Percentiles rank a stretch among this genome's conserved stretches.
Conservation (phyloP, 345 rosid species). For the Lepidium sativum region DNA sequence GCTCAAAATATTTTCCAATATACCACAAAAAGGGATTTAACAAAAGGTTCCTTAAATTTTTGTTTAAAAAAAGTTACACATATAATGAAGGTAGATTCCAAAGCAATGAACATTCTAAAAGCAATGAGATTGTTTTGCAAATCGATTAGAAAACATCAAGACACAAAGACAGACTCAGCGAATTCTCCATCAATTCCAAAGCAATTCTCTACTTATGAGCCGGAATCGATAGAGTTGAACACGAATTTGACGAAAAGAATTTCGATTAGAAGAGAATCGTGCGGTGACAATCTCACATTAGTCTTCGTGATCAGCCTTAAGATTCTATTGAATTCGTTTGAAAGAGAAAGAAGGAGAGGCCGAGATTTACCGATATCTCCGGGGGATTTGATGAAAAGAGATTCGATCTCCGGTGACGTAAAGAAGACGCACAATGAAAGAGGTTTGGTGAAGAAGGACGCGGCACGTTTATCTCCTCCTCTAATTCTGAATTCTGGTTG, state of each 20-base stretch:
- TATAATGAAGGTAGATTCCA: too few species aligned
- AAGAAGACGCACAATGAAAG: not conserved
- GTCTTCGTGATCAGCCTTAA: not conserved
- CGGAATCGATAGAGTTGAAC: not conserved
- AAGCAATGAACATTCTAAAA: too few species aligned
- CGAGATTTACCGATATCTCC: not conserved
- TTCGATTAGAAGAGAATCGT: not conserved
- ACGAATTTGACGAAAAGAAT: not conserved
- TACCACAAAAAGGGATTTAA: not conserved
- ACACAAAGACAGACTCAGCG: not conserved
- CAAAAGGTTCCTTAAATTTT: not conserved
- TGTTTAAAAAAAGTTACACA: not conserved
- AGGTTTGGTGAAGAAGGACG: not conserved
- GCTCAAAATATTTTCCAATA: slow-evolving; percentile 2
- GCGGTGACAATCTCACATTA: not conserved
- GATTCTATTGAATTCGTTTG: not conserved
- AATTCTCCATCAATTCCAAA: not conserved
- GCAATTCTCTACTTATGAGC: not conserved
- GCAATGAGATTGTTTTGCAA: too few species aligned
- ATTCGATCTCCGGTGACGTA: not conserved
- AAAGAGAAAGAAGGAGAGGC: not conserved
- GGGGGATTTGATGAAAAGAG: not conserved
- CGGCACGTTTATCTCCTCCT: not conserved
- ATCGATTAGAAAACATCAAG: not conserved
- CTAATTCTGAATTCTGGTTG: too few species aligned